Evolutionary conservation across 768 basidiomycete species (phyloP).

Genomic region (Sutorius australiensis): DNA sequence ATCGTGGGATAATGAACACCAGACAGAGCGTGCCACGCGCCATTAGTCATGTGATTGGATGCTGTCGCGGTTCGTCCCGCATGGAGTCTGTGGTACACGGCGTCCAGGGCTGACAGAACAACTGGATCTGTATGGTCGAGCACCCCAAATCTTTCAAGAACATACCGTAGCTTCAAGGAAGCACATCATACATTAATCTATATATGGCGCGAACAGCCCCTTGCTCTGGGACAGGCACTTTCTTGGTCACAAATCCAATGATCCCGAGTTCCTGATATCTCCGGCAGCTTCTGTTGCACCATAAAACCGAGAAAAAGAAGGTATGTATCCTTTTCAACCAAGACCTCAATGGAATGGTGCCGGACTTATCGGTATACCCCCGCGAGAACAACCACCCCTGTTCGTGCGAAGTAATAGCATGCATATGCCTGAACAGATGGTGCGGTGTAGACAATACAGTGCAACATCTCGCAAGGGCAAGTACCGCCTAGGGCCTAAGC

Average conservation of each 20-base stretch:
- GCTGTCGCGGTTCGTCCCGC: too few relatives aligned
- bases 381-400: slow-evolving; percentile 40
- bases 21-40: too few relatives aligned
- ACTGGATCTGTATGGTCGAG: too few relatives aligned
- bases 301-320: background rate
- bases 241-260: slow-evolving; percentile 19
- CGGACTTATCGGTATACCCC: slow-evolving; percentile 35
- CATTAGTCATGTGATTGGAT: too few relatives aligned
- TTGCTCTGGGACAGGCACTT: background rate
- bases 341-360: slow-evolving; percentile 28
- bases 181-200: too few relatives aligned
- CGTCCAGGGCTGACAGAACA: too few relatives aligned
- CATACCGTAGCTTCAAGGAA: too few relatives aligned
- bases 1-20: too few relatives aligned
- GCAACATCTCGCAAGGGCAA: slow-evolving; percentile 18
- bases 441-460: slow-evolving; percentile 16
- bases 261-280: slow-evolving; percentile 20
- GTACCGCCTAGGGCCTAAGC: slow-evolving; percentile 40
- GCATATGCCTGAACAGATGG: slow-evolving; percentile 43
- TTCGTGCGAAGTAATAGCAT: slow-evolving; percentile 42
- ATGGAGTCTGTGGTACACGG: too few relatives aligned
- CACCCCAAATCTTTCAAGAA: too few relatives aligned
- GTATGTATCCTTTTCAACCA: slow-evolving; percentile 24
- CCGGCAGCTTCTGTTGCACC: background rate
- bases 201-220: too few relatives aligned